A percentile compares a stretch with the other conserved stretches of the same genome.
These are phyloP conservation scores for Melampsora larici-populina DNA, from an alignment of 1,284 basidiomycete species.

Conservation along the genomic window DNA sequence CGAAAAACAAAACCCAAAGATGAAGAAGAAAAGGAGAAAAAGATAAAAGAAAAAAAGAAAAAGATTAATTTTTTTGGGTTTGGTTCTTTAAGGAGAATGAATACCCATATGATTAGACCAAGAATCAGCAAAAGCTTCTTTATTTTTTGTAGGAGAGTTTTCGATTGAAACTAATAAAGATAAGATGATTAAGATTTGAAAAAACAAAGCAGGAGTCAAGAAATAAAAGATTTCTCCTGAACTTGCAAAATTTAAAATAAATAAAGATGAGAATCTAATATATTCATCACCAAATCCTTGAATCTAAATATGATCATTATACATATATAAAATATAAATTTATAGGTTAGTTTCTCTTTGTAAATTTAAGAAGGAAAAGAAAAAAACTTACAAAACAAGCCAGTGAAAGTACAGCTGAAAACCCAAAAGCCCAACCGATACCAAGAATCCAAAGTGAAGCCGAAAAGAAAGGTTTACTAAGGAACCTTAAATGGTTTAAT, in stretches of 20 bases:
- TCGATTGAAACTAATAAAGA: slow-evolving; percentile 21
- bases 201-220: slow-evolving; percentile 26
- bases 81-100: slow-evolving; percentile 10
- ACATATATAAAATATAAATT: too few species aligned
- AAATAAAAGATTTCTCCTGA: slow-evolving; percentile 22
- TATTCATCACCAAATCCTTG: slow-evolving; percentile 34
- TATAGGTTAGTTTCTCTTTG: too few species aligned
- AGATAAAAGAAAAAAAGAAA: too few species aligned
- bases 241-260: slow-evolving; percentile 13
- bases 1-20: too few species aligned
- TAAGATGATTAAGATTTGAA: slow-evolving; percentile 29
- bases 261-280: slow-evolving; percentile 14
- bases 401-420: slow-evolving; percentile 34
- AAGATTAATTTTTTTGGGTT: too few species aligned
- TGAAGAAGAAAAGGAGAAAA: too few species aligned
- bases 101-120: slow-evolving; percentile 31
- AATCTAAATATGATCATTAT: slow-evolving; percentile 1
- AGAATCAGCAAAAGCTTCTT: slow-evolving; percentile 30
- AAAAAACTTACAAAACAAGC: slow-evolving; percentile 34
- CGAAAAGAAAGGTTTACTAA: slow-evolving; percentile 27
- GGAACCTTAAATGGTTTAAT: slow-evolving; percentile 9
- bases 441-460: slow-evolving; percentile 38
- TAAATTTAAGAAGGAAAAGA: too few species aligned
- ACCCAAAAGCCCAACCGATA: slow-evolving; percentile 38
- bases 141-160: slow-evolving; percentile 20